Evolutionary conservation across 140 eudicot genomes (phyloP).

Genomic region (Anethum foeniculum): DNA sequence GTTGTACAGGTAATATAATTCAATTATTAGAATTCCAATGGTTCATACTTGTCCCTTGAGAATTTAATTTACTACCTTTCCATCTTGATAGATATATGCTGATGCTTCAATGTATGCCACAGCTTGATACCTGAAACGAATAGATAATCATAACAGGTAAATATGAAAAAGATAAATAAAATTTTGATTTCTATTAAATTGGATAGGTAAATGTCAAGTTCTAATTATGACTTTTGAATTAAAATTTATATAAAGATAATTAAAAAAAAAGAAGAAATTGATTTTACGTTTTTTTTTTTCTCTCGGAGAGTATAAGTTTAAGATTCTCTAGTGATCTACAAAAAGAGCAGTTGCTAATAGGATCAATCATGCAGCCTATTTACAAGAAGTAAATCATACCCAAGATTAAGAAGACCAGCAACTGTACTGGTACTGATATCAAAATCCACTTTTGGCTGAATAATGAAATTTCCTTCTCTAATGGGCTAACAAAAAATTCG

Average conservation of each 20-base stretch:
- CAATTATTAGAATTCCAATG: neutral
- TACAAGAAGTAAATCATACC: conserved; percentile 38
- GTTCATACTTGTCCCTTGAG: neutral
- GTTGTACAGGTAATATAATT: neutral
- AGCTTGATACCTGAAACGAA: conserved; percentile 76
- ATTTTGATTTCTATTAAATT: no score
- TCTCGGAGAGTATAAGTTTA: neutral
- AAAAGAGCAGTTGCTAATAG: neutral
- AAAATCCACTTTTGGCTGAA: conserved; percentile 98
- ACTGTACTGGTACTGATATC: conserved; percentile 94
- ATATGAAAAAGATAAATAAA: neutral
- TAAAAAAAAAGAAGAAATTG: no score
- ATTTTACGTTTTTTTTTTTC: no score
- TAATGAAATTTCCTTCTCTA: conserved; percentile 86
- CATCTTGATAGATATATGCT: conserved; percentile 97
- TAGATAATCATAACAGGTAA: neutral
- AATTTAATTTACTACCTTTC: conserved; percentile 48
- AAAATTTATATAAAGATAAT: no score
- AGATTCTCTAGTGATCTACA: neutral
- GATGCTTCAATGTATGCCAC: conserved; percentile 97
- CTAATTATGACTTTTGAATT: no score
- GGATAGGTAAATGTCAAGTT: neutral
- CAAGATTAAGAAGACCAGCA: conserved; percentile 98
- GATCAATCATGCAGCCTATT: neutral
- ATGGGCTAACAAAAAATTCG: conserved; percentile 47